Percentiles rank a stretch among this genome's conserved stretches.
Evolutionary conservation across 2,329 filamentous ascomycete genomes (phyloP).

Genomic region (Macrophomina pseudophaseolina): DNA sequence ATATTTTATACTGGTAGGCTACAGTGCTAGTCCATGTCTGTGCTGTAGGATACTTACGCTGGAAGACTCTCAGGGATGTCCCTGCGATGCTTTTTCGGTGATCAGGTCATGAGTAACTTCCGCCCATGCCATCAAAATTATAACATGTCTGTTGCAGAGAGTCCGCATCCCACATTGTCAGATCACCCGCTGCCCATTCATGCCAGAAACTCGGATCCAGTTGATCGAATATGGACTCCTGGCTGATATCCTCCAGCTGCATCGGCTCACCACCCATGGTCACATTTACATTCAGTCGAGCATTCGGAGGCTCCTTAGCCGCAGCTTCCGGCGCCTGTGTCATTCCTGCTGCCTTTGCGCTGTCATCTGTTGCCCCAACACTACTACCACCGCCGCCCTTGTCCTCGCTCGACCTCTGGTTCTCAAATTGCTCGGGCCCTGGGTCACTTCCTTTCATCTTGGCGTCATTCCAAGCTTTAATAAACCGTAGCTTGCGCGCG

Average conservation of each 20-base stretch:
- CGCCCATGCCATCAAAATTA: constrained; percentile 3
- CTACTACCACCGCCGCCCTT: background rate
- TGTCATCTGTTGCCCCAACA: background rate
- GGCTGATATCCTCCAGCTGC: constrained; percentile 16
- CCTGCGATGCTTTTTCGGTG: no score
- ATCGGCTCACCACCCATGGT: constrained; percentile 10
- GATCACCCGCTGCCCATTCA: constrained; percentile 2
- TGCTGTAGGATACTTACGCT: no score
- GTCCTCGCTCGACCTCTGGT: background rate
- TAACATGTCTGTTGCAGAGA: constrained; percentile 4
- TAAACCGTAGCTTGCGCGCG: constrained; percentile 23
- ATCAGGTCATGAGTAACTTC: background rate
- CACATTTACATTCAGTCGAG: background rate
- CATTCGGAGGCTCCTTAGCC: background rate
- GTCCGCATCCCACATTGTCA: constrained; percentile 22
- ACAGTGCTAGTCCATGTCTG: no score
- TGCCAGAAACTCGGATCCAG: constrained; percentile 15
- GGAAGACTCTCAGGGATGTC: background rate
- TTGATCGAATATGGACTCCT: constrained; percentile 9
- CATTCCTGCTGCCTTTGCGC: no score
- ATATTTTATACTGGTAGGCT: no score
- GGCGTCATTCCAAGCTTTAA: constrained; percentile 23
- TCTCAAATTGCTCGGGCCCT: background rate
- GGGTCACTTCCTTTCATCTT: constrained; percentile 17
- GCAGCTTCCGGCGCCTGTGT: background rate